These are phyloP conservation scores for Eucalyptus coolabah DNA, from an alignment of 345 rosid genomes.

Conservation along the genomic window DNA sequence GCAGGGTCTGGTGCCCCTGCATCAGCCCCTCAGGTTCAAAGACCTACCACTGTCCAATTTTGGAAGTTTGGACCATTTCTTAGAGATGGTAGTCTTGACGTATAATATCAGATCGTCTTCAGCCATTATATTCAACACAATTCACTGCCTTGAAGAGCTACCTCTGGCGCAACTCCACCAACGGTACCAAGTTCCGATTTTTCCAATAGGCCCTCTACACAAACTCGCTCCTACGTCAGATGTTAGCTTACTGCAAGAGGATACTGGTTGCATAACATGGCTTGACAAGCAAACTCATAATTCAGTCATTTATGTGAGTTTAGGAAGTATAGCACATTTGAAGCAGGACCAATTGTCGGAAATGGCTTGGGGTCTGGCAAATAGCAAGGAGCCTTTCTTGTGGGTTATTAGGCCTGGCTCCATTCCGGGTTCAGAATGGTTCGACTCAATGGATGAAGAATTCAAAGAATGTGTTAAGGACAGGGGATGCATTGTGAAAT, in stretches of 20 bases:
- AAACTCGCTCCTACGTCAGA: neutral
- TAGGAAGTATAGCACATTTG: constrained; percentile 1
- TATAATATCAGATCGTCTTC: neutral
- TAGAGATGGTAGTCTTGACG: neutral
- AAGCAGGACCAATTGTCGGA: neutral
- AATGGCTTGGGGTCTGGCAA: constrained; percentile 11
- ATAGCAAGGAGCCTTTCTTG: constrained; percentile 13
- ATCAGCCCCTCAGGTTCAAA: constrained; percentile 3
- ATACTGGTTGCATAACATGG: constrained; percentile 3
- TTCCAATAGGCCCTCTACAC: neutral
- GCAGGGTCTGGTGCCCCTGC: neutral
- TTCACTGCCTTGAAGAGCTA: neutral
- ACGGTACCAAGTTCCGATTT: neutral
- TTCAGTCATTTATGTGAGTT: constrained; percentile 3
- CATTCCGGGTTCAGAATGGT: neutral
- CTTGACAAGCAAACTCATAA: constrained; percentile 5
- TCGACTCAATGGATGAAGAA: neutral
- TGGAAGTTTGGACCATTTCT: neutral
- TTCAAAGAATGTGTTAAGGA: constrained; percentile 3
- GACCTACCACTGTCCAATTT: constrained; percentile 3
- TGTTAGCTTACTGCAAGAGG: constrained; percentile 6
- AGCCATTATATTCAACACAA: neutral
- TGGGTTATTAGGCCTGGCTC: constrained; percentile 4
- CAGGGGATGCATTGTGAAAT: constrained; percentile 25
- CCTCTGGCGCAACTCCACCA: neutral